phyloP scores from a whole-genome alignment of 768 basidiomycete species.

The Hydnomerulius pinastri region DNA sequence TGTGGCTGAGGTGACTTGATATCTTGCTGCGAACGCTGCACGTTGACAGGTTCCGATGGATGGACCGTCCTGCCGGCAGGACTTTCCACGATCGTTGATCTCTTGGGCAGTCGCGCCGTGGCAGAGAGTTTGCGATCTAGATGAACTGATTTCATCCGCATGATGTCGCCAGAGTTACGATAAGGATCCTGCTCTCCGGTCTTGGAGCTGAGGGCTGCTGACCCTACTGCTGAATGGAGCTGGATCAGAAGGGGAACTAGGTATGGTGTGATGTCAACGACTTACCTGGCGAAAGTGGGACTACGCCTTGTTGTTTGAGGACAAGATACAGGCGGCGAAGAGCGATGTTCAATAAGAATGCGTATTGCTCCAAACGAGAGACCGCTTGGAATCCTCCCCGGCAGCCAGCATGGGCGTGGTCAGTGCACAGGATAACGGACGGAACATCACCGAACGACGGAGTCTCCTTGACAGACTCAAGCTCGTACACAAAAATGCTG shows the following conservation, averaged over 20 bases:
- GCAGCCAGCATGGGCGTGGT: slow-evolving; percentile 71
- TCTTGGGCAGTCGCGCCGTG: slow-evolving; percentile 87
- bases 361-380: slow-evolving; percentile 94
- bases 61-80: slow-evolving; percentile 87
- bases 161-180: slow-evolving; percentile 86
- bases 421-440: slow-evolving; percentile 71
- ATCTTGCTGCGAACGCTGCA: slow-evolving; percentile 48
- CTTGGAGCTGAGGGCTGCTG: slow-evolving; percentile 35
- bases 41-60: slow-evolving; percentile 56
- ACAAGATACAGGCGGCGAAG: slow-evolving; percentile 86
- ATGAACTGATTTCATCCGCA: slow-evolving; percentile 93
- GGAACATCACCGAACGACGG: slow-evolving; percentile 74
- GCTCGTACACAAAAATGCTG: slow-evolving; percentile 73
- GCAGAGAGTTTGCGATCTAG: slow-evolving; percentile 95
- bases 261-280: slow-evolving; percentile 6
- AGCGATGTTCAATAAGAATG: slow-evolving; percentile 95
- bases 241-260: slow-evolving; percentile 10
- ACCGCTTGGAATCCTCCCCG: slow-evolving; percentile 85
- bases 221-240: slow-evolving; percentile 20
- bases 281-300: slow-evolving; percentile 78
- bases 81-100: slow-evolving; percentile 94
- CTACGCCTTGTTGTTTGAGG: slow-evolving; percentile 85
- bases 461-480: slow-evolving; percentile 67
- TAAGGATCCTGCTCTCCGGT: slow-evolving; percentile 69
- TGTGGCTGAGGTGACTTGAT: slow-evolving; percentile 41